phyloP scores from a whole-genome alignment of 331 rosid genomes.

The Malus hybrid region DNA sequence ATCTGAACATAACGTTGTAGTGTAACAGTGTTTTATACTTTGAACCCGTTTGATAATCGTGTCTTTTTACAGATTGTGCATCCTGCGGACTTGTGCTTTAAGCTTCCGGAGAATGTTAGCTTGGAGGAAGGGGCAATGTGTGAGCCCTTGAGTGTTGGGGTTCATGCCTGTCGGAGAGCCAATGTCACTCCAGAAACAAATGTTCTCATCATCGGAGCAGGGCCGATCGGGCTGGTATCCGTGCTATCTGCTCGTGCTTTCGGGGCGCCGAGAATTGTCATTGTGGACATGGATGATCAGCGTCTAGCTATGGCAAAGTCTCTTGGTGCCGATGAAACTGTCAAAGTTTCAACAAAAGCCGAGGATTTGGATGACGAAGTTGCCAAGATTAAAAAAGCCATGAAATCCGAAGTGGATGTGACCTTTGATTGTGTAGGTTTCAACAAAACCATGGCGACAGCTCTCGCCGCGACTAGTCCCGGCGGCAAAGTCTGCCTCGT shows the following conservation, averaged over 20 bases:
- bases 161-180: conserved; percentile 84
- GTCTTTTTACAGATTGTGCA: conserved; percentile 53
- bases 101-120: conserved; percentile 75
- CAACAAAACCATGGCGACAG: conserved; percentile 37
- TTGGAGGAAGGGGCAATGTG: conserved; percentile 96
- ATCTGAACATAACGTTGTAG: no score
- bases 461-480: conserved; percentile 26
- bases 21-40: no score
- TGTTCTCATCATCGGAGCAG: conserved; percentile 77
- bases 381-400: conserved; percentile 16
- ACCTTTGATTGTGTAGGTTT: conserved; percentile 40
- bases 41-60: background rate
- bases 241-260: conserved; percentile 71
- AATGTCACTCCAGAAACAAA: conserved; percentile 61
- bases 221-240: conserved; percentile 86
- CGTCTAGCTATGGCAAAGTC: conserved; percentile 65
- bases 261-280: conserved; percentile 56
- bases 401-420: conserved; percentile 29
- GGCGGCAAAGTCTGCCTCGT: conserved; percentile 3
- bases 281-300: conserved; percentile 60
- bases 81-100: conserved; percentile 74
- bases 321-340: conserved; percentile 58
- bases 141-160: conserved; percentile 77
- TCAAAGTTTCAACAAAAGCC: conserved; percentile 45
- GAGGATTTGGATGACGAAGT: conserved; percentile 43